Percentiles rank a stretch among this genome's conserved stretches.
Evolutionary conservation across 345 rosid genomes (phyloP).

Genomic region (Gossypium rotundifolium): DNA sequence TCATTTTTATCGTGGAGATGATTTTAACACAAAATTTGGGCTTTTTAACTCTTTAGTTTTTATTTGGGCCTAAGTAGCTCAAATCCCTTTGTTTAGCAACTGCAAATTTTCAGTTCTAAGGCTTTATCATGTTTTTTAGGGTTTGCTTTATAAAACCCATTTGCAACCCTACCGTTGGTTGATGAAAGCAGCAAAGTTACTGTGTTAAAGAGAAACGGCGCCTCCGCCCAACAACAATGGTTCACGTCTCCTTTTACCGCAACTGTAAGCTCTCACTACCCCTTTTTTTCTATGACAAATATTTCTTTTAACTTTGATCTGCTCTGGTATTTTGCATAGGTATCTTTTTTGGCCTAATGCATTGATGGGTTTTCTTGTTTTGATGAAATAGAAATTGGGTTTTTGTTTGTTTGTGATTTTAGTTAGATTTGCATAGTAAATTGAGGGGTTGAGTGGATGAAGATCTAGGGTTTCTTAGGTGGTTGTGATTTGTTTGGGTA

Average conservation of each 20-base stretch:
- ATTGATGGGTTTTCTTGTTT: not conserved
- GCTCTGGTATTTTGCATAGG: not conserved
- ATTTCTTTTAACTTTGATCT: not conserved
- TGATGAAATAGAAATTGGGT: not conserved
- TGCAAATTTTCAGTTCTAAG: too few relatives aligned
- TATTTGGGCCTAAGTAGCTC: not conserved
- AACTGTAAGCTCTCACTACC: slow-evolving; percentile 27
- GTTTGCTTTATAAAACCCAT: not conserved
- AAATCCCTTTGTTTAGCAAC: not conserved
- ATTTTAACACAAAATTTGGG: not conserved
- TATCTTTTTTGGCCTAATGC: not conserved
- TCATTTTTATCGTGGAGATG: too few relatives aligned
- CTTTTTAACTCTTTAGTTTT: not conserved
- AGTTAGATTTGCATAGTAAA: not conserved
- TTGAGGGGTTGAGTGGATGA: not conserved
- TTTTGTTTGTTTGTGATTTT: not conserved
- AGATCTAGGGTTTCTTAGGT: not conserved
- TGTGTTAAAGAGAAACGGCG: not conserved
- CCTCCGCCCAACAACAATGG: slow-evolving; percentile 23
- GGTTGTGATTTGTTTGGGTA: not conserved
- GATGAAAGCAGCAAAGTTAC: not conserved
- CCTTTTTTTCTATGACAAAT: not conserved
- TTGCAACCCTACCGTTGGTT: not conserved
- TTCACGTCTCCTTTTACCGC: slow-evolving; percentile 48
- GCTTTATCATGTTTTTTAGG: not conserved